Evolutionary conservation across 441 rosid genomes (phyloP).

Genomic region (Gossypium trilobum): DNA sequence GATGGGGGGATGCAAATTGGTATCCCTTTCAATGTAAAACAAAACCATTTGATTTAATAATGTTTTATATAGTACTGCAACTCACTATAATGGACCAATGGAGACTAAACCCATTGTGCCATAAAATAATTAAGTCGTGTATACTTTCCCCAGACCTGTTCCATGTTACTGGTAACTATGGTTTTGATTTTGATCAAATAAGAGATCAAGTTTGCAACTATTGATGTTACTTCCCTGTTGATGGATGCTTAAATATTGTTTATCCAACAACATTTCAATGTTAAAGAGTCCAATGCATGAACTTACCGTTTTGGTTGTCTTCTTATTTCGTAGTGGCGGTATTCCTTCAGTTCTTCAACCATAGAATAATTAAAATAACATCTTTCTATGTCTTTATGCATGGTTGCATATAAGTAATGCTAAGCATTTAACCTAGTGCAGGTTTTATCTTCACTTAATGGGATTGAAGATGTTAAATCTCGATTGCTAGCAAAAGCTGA

Average conservation of each 20-base stretch:
- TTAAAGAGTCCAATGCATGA: neutral
- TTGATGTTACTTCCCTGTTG: neutral
- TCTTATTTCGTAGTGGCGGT: neutral
- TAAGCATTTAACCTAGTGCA: slow-evolving; percentile 27
- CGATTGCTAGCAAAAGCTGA: slow-evolving; percentile 66
- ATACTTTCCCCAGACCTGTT: neutral
- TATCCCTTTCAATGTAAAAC: neutral
- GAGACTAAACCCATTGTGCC: neutral
- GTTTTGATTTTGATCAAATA: neutral
- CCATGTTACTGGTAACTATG: neutral
- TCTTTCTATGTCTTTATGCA: neutral
- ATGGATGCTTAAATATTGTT: slow-evolving; percentile 1
- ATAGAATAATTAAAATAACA: neutral
- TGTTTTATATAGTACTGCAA: neutral
- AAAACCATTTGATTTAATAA: neutral
- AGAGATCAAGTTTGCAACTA: neutral
- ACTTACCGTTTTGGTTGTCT: neutral
- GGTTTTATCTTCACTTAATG: slow-evolving; percentile 69
- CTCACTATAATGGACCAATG: neutral
- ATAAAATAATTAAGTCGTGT: neutral
- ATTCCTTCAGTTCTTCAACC: neutral
- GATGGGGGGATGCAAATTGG: neutral
- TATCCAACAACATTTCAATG: neutral
- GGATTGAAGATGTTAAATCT: slow-evolving; percentile 51
- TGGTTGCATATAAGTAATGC: neutral